A percentile compares a stretch with the other conserved stretches of the same genome.
Conservation (phyloP, 169 alveolate species). For the Eimeria necatrix region DNA sequence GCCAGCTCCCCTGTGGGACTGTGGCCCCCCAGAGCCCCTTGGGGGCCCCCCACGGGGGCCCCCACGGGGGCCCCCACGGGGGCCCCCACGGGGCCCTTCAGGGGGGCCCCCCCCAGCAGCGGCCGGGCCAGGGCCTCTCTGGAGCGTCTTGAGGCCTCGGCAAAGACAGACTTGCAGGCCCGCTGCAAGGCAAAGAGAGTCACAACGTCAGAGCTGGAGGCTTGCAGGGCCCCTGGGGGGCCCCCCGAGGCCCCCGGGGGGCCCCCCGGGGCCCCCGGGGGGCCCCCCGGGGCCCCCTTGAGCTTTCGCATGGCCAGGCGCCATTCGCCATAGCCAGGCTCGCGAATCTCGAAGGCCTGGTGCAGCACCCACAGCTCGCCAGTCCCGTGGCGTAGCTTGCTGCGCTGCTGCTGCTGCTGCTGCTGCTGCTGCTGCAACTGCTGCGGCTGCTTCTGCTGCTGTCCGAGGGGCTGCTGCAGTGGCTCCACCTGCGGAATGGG, state of each 20-base stretch:
- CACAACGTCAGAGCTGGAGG: background rate
- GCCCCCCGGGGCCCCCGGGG: background rate
- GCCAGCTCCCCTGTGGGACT: no score
- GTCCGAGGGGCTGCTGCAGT: background rate
- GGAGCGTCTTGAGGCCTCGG: background rate
- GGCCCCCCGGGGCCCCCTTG: background rate
- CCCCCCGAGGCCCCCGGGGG: no score
- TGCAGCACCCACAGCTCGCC: slow-evolving; percentile 15
- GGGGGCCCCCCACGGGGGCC: no score
- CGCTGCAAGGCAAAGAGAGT: background rate
- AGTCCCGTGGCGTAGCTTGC: no score
- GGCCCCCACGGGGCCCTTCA: no score
- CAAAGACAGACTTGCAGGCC: slow-evolving; percentile 36
- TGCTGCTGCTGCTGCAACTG: slow-evolving; percentile 36
- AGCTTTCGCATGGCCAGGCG: background rate
- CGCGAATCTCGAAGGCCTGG: slow-evolving; percentile 33
- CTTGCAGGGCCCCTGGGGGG: no score
- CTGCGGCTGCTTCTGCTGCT: background rate
- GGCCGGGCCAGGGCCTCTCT: background rate
- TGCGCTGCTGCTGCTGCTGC: background rate
- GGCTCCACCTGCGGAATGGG: background rate
- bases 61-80: no score
- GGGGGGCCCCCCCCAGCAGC: background rate
- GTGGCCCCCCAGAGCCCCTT: no score
- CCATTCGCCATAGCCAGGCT: slow-evolving; percentile 60